A percentile compares a stretch with the other conserved stretches of the same genome.
Evolutionary conservation across 2,329 filamentous ascomycete genomes (phyloP).

Genomic region (Ophiostoma perfectum): DNA sequence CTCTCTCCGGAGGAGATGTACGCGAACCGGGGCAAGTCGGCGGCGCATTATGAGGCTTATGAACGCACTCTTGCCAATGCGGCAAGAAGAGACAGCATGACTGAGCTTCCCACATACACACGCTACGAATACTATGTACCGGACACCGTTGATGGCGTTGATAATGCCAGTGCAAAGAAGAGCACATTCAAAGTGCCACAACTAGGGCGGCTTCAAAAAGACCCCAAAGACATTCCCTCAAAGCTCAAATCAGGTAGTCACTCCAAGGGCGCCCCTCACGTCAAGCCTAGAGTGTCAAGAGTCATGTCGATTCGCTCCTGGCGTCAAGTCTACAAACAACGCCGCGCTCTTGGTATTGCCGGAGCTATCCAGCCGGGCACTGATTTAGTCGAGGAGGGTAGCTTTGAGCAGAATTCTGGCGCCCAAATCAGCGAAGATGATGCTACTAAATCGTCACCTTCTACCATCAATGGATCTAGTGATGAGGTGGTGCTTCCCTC

Average conservation of each 20-base stretch:
- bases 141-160: not conserved
- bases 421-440: too few relatives aligned
- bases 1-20: not conserved
- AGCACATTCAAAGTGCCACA: not conserved
- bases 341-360: too few relatives aligned
- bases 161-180: too few relatives aligned
- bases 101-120: not conserved
- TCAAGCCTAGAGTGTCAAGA: not conserved
- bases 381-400: too few relatives aligned
- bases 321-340: too few relatives aligned
- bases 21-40: not conserved
- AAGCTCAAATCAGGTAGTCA: not conserved
- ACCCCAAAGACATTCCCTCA: not conserved
- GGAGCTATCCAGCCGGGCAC: too few relatives aligned
- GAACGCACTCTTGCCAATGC: not conserved
- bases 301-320: too few relatives aligned
- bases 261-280: not conserved
- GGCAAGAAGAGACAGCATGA: conserved; percentile 1
- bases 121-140: not conserved
- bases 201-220: not conserved
- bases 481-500: too few relatives aligned
- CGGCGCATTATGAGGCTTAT: not conserved
- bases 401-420: too few relatives aligned
- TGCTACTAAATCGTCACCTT: too few relatives aligned
- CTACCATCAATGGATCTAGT: too few relatives aligned